phyloP scores from a whole-genome alignment of 108 stramenopile species.

The Epithemia pelagica region DNA sequence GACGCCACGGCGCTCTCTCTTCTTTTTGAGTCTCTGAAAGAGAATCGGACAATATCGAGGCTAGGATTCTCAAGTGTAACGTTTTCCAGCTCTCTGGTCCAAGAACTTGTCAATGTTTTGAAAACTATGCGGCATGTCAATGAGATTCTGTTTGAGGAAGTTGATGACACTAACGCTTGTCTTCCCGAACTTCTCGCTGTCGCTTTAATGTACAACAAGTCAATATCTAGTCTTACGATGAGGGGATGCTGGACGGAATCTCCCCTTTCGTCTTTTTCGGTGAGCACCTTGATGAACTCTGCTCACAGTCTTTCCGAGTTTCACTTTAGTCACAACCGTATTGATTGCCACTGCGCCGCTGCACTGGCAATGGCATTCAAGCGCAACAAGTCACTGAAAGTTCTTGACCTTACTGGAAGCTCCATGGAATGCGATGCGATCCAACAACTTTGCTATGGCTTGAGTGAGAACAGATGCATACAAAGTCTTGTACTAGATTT shows the following conservation, averaged over 20 bases:
- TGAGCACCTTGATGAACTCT: slow-evolving; percentile 11
- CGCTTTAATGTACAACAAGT: not conserved
- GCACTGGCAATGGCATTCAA: slow-evolving; percentile 14
- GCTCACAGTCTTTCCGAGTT: slow-evolving; percentile 10
- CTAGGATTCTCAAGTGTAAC: not conserved
- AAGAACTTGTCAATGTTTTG: not conserved
- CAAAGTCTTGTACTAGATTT: slow-evolving; percentile 19
- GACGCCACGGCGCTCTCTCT: not conserved
- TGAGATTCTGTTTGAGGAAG: not conserved
- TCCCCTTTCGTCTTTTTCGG: not conserved
- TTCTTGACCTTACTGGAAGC: slow-evolving; percentile 20
- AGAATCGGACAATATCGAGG: not conserved
- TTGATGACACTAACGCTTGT: not conserved
- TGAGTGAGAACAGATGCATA: slow-evolving; percentile 9
- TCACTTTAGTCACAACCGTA: slow-evolving; percentile 16
- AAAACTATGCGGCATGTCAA: not conserved
- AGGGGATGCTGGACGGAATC: not conserved
- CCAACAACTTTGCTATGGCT: slow-evolving; percentile 3
- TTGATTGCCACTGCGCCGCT: slow-evolving; percentile 7
- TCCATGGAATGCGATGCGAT: slow-evolving; percentile 5
- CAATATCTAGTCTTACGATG: not conserved
- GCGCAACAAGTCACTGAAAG: slow-evolving; percentile 11
- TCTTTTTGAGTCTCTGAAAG: not conserved
- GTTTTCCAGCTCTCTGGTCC: not conserved
- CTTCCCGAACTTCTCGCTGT: not conserved